Evolutionary conservation across 352 stramenopile species (phyloP).

Genomic region (Blastocystis sp.): DNA sequence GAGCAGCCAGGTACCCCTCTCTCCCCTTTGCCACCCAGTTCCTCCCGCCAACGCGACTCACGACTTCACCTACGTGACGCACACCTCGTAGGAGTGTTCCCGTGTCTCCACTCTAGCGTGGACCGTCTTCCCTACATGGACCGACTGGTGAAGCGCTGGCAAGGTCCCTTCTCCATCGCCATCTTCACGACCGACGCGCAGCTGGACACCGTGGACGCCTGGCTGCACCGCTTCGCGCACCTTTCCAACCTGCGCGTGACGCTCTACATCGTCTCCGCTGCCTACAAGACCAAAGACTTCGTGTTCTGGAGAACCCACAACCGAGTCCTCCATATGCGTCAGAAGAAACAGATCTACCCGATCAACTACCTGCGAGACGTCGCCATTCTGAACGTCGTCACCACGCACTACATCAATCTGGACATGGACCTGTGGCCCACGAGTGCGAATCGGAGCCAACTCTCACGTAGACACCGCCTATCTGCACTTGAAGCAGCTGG

Average conservation of each 20-base stretch:
- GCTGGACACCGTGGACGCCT: neutral
- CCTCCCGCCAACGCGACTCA: neutral
- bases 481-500: neutral
- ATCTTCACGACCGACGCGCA: neutral
- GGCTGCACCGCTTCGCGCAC: neutral
- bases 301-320: neutral
- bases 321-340: neutral
- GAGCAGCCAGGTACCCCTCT: neutral
- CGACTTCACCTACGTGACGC: slow-evolving; percentile 32
- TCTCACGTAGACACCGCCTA: slow-evolving; percentile 9
- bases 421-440: slow-evolving; percentile 55
- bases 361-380: slow-evolving; percentile 36
- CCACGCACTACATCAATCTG: slow-evolving; percentile 36
- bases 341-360: slow-evolving; percentile 1
- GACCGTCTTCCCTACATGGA: slow-evolving; percentile 21
- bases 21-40: neutral
- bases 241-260: neutral
- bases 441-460: neutral
- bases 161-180: slow-evolving; percentile 14
- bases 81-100: neutral
- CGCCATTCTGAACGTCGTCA: slow-evolving; percentile 9
- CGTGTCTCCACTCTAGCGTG: neutral
- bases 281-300: neutral
- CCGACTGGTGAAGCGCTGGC: neutral
- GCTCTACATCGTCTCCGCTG: neutral